Base-by-base conservation (phyloP, 306 rosid genomes). In the Oxytropis ochrocephala region DNA sequence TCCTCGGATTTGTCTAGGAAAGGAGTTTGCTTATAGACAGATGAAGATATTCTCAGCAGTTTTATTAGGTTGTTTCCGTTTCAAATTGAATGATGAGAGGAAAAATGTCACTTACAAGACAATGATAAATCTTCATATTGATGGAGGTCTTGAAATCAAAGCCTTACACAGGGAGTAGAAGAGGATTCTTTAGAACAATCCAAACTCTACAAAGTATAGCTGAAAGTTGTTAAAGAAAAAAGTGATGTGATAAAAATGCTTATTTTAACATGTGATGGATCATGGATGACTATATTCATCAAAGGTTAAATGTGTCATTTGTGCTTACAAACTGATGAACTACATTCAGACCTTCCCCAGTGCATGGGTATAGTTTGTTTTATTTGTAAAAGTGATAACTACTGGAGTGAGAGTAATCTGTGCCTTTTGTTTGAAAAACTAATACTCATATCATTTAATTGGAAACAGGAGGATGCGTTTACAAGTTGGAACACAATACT, bases 1-100 rank as follows among this genome's bases (percentile, higher is more conserved):
- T 27, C 96, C 87, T 1, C 72, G 97, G 51, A 83, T 93, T 24
- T 93, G 98, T 72, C 84, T 93, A 0, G 98, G 97, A 39, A 93
- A 80, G 67, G 96, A 90, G 78, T 93, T 93, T 79, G 96, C 98
- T 60, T 88, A 86, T 46, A 85, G 93, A 75, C 96, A 93, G 66
- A 82, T 93, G 89, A 90, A 93, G 84, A 93, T 90, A 79, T 76
- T 93, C 49, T 65, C 83, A 27, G 89, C 96, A 30, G 73, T 82
- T 24, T 57, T 89, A 62, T 39, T 92, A 27, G 71, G 89, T 7
- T 76, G 78, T 75, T 89, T 87, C 52, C 61, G 30, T 32, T 89
- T 92, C 80, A 81, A 75, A 73, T 52, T 87, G 88, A 85, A 80
- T 35, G 88, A 87, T 67, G 85, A 86, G 54, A 70, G 60, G 19